Evolutionary conservation across 106 monocot species (phyloP).

Genomic region (Platanthera guangdongensis): DNA sequence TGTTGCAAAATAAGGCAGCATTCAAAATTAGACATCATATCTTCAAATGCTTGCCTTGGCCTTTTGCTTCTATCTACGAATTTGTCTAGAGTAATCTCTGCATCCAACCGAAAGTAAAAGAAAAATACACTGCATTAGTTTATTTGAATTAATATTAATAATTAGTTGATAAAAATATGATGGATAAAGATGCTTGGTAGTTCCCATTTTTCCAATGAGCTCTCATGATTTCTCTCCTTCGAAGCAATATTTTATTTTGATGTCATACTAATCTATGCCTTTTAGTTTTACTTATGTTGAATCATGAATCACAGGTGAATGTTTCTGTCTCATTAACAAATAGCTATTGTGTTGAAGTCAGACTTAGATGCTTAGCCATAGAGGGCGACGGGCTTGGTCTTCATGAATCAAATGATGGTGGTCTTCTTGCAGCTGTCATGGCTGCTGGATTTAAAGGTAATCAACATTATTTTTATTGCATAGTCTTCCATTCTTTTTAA

Average conservation of each 20-base stretch:
- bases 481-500: not conserved
- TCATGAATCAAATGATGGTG: slow-evolving; percentile 89
- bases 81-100: too few species aligned
- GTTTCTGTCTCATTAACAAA: slow-evolving; percentile 60
- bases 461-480: not conserved
- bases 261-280: not conserved
- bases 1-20: too few species aligned
- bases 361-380: slow-evolving; percentile 66
- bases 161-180: too few species aligned
- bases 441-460: slow-evolving; percentile 94
- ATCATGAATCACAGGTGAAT: slow-evolving; percentile 46
- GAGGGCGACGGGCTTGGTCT: slow-evolving; percentile 81
- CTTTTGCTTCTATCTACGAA: too few species aligned
- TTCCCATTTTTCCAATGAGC: too few species aligned
- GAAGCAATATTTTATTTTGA: not conserved
- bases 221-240: too few species aligned
- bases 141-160: too few species aligned
- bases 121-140: too few species aligned
- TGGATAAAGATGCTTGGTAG: too few species aligned
- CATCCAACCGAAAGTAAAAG: too few species aligned
- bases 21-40: too few species aligned
- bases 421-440: slow-evolving; percentile 76
- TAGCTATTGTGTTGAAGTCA: slow-evolving; percentile 65
- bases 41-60: too few species aligned
- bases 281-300: slow-evolving; percentile 1